Evolutionary conservation across 1,284 basidiomycete genomes (phyloP), one percentile per base, ranked within the genome.

Genomic region (Cystobasidiaceae sp.): DNA sequence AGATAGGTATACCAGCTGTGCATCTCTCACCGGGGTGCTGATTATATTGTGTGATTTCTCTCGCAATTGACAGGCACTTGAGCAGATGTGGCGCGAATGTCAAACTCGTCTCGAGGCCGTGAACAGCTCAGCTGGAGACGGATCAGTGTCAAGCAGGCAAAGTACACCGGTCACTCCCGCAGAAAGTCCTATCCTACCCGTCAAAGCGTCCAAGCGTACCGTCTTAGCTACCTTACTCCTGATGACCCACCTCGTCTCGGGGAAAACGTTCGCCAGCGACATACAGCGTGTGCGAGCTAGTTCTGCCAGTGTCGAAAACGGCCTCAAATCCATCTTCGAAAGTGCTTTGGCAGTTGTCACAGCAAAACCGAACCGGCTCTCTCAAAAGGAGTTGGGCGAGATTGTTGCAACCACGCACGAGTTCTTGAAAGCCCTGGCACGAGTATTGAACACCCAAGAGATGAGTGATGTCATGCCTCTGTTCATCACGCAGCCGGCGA

Each of bases 81-180:
- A 41, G 19, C 51, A 64, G 17, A 41, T 55, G n/a, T 68, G 70
- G 15, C 62, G 68, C 23, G 72, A 70, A 28, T 69, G 71, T 5
- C 37, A 62, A 33, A 73, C 90, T 85, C 81, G 85, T 6, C 77
- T 90, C 46, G 80, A 82, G 3, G 86, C 89, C 72, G 78, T 88
- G 15, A 77, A 90, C 23, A 78, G 78, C 23, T 91, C 94, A 76
- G 81, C 6, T 78, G 81, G 41, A 80, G 86, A 17, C 80, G 92
- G 13, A 73, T 83, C n/a, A 74, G 75, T 0, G 80, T 80, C 52
- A 74, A 76, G n/a, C 74, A 79, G n/a, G 78, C 60, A 32, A 57
- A 82, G 0, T 84, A 89, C 74, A 75, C 88, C 65, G 82, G 85
- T 63, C 77, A 79, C 43, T 75, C 80, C 43, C 75, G 79, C 85